Conservation (phyloP, 192 early-diverging fungal species). For the Linnemannia elongata region DNA sequence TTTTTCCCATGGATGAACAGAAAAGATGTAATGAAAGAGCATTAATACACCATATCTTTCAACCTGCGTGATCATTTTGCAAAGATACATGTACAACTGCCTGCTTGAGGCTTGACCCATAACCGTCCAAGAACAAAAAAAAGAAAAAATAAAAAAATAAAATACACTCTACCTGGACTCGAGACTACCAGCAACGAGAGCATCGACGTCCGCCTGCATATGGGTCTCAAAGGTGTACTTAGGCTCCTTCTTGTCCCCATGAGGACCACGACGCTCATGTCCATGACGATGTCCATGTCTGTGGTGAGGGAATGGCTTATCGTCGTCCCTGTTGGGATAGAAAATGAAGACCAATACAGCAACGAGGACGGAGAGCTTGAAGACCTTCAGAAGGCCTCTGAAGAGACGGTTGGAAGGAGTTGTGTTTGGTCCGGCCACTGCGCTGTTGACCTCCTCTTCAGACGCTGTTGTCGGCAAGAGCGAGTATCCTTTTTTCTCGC, state of each 20-base stretch:
- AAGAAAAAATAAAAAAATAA: too few species aligned
- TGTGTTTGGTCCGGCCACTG: background rate
- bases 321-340: background rate
- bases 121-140: background rate
- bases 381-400: background rate
- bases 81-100: background rate
- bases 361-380: conserved; percentile 26
- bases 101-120: background rate
- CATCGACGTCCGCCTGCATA: conserved; percentile 35
- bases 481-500: conserved; percentile 35
- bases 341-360: conserved; percentile 6
- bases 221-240: conserved; percentile 38
- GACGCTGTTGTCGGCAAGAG: conserved; percentile 28
- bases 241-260: background rate
- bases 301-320: background rate
- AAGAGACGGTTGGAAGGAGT: background rate
- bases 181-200: conserved; percentile 47
- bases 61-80: background rate
- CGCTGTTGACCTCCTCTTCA: background rate
- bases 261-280: background rate
- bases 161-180: conserved; percentile 37
- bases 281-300: background rate
- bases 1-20: background rate
- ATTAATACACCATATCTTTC: background rate
- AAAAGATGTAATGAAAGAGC: background rate